Evolutionary conservation across 225 moss, liverwort and hornwort genomes (phyloP).

Genomic region (Rhytidiadelphus loreus): DNA sequence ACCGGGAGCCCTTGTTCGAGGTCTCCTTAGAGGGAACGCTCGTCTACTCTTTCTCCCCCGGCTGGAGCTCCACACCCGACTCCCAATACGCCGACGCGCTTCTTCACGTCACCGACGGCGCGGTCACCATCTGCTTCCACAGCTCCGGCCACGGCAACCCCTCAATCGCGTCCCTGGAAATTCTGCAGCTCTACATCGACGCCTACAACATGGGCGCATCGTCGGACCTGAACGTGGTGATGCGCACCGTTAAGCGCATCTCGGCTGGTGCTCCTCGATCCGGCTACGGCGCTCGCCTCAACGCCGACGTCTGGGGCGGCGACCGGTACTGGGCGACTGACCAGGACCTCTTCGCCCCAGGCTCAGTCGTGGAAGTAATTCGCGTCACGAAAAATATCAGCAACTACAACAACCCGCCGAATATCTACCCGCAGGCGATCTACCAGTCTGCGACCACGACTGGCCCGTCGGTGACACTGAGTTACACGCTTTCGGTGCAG

Average conservation of each 20-base stretch:
- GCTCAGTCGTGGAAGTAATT: conserved; percentile 7
- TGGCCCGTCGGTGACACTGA: conserved; percentile 1
- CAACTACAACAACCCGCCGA: conserved; percentile 50
- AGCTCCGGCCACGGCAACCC: conserved; percentile 71
- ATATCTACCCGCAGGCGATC: conserved; percentile 65
- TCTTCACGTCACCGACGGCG: conserved; percentile 64
- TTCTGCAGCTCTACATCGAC: conserved; percentile 52
- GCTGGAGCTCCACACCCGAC: conserved; percentile 40
- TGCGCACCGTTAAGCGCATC: conserved; percentile 42
- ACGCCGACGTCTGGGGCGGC: conserved; percentile 51
- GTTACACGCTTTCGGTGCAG: conserved; percentile 51
- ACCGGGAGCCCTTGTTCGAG: conserved; percentile 60
- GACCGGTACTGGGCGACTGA: conserved; percentile 38
- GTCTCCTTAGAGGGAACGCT: conserved; percentile 81
- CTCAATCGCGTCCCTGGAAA: conserved; percentile 65
- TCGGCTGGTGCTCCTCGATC: conserved; percentile 54
- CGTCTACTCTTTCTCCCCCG: conserved; percentile 61
- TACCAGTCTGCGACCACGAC: conserved; percentile 65
- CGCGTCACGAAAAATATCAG: conserved; percentile 33
- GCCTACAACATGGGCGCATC: conserved; percentile 43
- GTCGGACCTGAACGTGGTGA: conserved; percentile 39
- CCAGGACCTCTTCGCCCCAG: conserved; percentile 23
- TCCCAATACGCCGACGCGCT: conserved; percentile 57
- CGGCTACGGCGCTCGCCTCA: conserved; percentile 63
- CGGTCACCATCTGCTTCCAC: conserved; percentile 76